Base-by-base conservation (phyloP, 1,284 basidiomycete genomes). In the Ceratobasidium sp. region DNA sequence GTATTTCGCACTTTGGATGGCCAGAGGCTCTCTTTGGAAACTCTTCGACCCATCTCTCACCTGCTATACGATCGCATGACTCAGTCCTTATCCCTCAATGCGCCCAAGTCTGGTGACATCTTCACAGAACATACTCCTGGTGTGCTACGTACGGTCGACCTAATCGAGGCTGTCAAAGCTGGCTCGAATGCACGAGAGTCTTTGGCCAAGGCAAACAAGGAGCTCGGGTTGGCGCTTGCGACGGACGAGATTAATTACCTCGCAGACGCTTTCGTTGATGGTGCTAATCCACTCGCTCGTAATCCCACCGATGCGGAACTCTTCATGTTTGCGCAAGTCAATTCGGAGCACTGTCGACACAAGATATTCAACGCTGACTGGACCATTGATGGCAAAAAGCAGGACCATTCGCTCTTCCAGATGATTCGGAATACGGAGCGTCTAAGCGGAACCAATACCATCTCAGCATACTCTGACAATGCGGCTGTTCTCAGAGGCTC, bases 301-400 rank as follows among this genome's bases (percentile, higher is more conserved):
- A 92, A 95, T 82, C 96, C 96, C 3, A 99, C 95, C 64, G 97
- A 99, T 81, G 97, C 98, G 15, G 98, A 99, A 83, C 88, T 99
- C 23, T 99, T 99, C 89, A 99, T 99, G 97, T 99, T 99, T 83
- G 97, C 98, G 20, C 98, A 99, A 84, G 97, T 99, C 83, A 99
- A 99, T 86, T 99, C 97, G 53, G 98, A 99, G 85, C 98, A 99
- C 84, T 99, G 98, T 84, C 90, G 98, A 61, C 98, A 99, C 89
- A 99, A 99, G 86, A 99, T 99, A 81, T 99, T 99, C 88, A 99
- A 99, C 83, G 97, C 98, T 0, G 89, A 93, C 53, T 99, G 98
- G 98, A 94, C 91, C 28, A 90, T 98, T 80, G 94, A 98, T 81
- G 92, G 88, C 5, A 81, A 87, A 49, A 81, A 86, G n/a, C 88